Evolutionary conservation across 768 basidiomycete species (phyloP), one percentile per base, ranked within the genome.

Genomic region (Lenzites betulinus): DNA sequence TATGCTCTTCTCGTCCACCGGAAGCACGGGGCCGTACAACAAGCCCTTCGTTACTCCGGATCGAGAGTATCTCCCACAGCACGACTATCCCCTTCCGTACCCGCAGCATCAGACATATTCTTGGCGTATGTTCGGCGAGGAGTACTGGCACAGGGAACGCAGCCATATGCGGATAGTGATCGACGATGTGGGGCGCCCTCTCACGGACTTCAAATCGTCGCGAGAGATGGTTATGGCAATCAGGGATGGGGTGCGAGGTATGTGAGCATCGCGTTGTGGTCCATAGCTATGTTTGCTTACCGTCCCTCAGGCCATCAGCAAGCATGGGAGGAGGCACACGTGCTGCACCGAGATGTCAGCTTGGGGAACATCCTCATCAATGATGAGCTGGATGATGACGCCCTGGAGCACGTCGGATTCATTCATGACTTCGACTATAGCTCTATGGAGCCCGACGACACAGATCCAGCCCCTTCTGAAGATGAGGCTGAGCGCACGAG

Each of bases 301-400:
- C 12, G 15, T 26, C 11, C 23, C 43, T 20, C 16, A 67, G 66
- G 60, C 5, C 66, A 67, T 38, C 30, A 42, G n/a, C 41, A 43
- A 5, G 60, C 60, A 1, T 60, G 49, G 49, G 51, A 54, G 11
- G 39, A 48, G 15, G 63, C 59, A 5, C 51, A 51, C 3, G 53
- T 68, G 16, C 23, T 68, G 8, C 67, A 66, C 23, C 46, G 65
- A 6, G 67, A 68, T 26, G 39, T 68, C 46, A 68, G 67, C 23
- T 48, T 56, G 15, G 55, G 53, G 22, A 68, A 68, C 33, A 64
- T 68, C 22, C 51, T 68, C n/a, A 64, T 68, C 39, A 51, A 33
- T 1, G 51, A 50, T 35, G 44, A 51, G 25, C 57, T 23, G 8
- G n/a, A 50, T 11, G 30, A 35, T 16, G 26, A n/a, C 11, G 18